Base-by-base conservation (phyloP, 2,329 filamentous ascomycete genomes). In the Monosporascus sp. region DNA sequence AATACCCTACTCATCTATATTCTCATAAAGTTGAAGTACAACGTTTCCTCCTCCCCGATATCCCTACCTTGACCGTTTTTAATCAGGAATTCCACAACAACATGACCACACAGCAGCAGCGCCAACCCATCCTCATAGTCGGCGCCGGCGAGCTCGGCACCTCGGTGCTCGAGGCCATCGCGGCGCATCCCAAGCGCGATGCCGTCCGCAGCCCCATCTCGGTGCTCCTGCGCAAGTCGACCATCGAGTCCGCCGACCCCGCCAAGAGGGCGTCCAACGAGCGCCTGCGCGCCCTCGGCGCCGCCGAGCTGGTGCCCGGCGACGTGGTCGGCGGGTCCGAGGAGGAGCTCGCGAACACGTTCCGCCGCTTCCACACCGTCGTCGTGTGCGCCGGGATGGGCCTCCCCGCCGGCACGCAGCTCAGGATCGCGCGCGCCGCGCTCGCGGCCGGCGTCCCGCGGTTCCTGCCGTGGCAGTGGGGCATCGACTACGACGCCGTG, bases 401-500 rank as follows among this genome's bases (percentile, higher is more conserved):
- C 0, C 70, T 80, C 0, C 76, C 79, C 0, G 51, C 75, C 0
- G 81, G 79, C 1, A 82, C 77, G 0, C 80, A 88, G 62, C 57
- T 74, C 1, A 86, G 86, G 60, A 70, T 89, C 18, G 69, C 79
- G 0, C 62, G 72, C 11, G 84, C 85, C 0, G 79, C 77, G 0
- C 67, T 89, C 0, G 65, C 68, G 11, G 82, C 79, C 0, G 67
- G 71, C 0, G 75, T 78, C 0, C 59, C 68, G 15, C 71, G 79
- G 1, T 89, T 78, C 62, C 76, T 89, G 18, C 86, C 87, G 0
- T 90, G 87, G 87, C 86, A 90, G 66, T 89, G 85, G 65, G 87
- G 87, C 1, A 80, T 88, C 24, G 83, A 90, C 63, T 90, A 89
- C 67, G 85, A 89, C 53, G 65, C 72, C 27, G 81, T 88, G 17